A percentile compares a stretch with the other conserved stretches of the same genome.
Evolutionary conservation across 208 protist species (phyloP).

Genomic region (Leishmania mexicana): DNA sequence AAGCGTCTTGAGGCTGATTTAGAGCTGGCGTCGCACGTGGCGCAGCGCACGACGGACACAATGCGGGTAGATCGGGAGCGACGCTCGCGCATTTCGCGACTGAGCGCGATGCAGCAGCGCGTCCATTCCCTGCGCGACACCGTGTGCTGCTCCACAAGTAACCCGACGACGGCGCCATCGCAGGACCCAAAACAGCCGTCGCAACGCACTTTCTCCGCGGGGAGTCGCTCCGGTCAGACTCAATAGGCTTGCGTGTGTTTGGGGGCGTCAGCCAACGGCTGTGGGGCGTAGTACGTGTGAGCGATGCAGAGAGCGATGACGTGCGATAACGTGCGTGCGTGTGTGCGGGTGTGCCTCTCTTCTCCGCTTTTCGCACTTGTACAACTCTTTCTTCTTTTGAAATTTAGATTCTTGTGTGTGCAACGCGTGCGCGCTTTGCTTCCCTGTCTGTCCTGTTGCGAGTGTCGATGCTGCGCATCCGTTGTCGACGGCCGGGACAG

Average conservation of each 20-base stretch:
- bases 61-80: slow-evolving; percentile 65
- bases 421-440: too few species aligned
- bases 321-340: not conserved
- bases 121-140: slow-evolving; percentile 61
- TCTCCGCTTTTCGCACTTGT: not conserved
- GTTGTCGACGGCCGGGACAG: not conserved
- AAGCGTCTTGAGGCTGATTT: slow-evolving; percentile 67
- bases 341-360: not conserved
- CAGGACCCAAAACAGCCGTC: slow-evolving; percentile 7
- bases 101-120: slow-evolving; percentile 70
- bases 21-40: slow-evolving; percentile 60
- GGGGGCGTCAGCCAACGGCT: not conserved
- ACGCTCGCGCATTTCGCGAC: slow-evolving; percentile 58
- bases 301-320: not conserved
- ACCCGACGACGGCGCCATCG: slow-evolving; percentile 5
- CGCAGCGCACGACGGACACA: slow-evolving; percentile 56
- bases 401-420: not conserved
- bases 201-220: slow-evolving; percentile 10
- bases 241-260: not conserved
- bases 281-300: not conserved
- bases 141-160: slow-evolving; percentile 18
- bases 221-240: slow-evolving; percentile 21
- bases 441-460: not conserved
- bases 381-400: slow-evolving; percentile 5
- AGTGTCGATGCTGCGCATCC: not conserved